Conservation (phyloP, 371 early-diverging fungal genomes). For the Haplosporangium sp. region DNA sequence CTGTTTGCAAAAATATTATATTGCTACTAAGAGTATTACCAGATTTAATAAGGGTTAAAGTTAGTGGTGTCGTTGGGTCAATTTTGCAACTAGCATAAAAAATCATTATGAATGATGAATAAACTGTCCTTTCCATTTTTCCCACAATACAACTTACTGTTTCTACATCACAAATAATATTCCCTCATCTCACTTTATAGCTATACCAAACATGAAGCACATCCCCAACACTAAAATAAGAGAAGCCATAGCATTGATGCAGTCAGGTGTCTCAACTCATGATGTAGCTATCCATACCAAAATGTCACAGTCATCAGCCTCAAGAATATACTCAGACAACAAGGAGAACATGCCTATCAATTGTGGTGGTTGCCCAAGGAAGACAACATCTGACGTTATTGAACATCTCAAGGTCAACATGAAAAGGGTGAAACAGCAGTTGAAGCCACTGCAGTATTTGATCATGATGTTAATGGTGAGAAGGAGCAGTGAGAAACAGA, state of each 20-base stretch:
- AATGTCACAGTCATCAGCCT: slow-evolving; percentile 2
- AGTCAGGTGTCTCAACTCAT: neutral
- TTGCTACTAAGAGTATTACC: too few relatives aligned
- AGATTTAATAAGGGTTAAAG: too few relatives aligned
- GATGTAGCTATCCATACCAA: slow-evolving; percentile 2
- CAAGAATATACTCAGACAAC: neutral
- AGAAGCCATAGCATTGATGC: slow-evolving; percentile 8
- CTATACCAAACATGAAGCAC: neutral
- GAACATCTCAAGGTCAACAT: slow-evolving; percentile 23
- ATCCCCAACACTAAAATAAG: slow-evolving; percentile 3
- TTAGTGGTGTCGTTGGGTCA: too few relatives aligned
- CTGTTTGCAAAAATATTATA: too few relatives aligned
- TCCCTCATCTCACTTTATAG: neutral
- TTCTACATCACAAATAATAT: too few relatives aligned
- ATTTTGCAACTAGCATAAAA: too few relatives aligned
- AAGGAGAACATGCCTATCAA: slow-evolving; percentile 23
- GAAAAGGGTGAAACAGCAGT: slow-evolving; percentile 14
- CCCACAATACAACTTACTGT: too few relatives aligned
- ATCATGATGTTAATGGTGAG: neutral
- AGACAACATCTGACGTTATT: neutral
- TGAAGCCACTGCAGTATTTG: slow-evolving; percentile 13
- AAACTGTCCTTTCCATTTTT: too few relatives aligned
- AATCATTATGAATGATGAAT: too few relatives aligned
- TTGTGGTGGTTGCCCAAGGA: slow-evolving; percentile 12
- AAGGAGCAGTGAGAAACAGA: too few relatives aligned